Base-by-base conservation (phyloP, 192 early-diverging fungal genomes). In the Glomus cerebriforme region DNA sequence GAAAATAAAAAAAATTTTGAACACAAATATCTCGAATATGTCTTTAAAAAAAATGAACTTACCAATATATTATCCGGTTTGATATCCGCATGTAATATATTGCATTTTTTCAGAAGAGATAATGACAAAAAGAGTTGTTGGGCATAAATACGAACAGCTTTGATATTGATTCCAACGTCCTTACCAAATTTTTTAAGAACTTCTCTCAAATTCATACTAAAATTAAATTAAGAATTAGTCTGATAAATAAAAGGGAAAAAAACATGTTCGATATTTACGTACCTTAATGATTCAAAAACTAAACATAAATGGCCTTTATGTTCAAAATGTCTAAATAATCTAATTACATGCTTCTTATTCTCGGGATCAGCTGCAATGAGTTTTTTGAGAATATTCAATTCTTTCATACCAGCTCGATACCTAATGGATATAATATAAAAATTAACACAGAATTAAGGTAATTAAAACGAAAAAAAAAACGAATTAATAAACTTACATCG, bases 31-130 rank as follows among this genome's bases (percentile, higher is more conserved):
- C 32, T 67, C 3, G 32, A 32, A 35, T 10, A 31, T 54, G 19
- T 29, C 29, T 12, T 13, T 37, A 75, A 12, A 43, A 43, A 43
- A 39, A 39, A 39, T 39, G 0, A 43, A 1, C 64, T 58, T 69
- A 96, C 97, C 73, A 99, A 87, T 79, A 98, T 95, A 84, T 99
- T 99, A 80, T 99, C 98, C 1, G 98, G 98, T 82, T 99, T 99
- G 85, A 99, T 95, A 82, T 99, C 98, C 60, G 96, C 95, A 80
- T 99, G 98, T 10, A 98, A 79, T 19, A 99, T 86, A 29, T 91
- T 90, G 83, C 92, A 92, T 80, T 92, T 92, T 74, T 91, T 91
- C 26, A 99, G 85, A 13, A 96, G 83, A 43, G 94, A 92, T 64
- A 98, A 87, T 7, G 95, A 87, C 67, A 94, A 81, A 68, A 99